Evolutionary conservation across 108 stramenopile genomes (phyloP), one percentile per base, ranked within the genome.

Genomic region (Cyclotella cryptica): DNA sequence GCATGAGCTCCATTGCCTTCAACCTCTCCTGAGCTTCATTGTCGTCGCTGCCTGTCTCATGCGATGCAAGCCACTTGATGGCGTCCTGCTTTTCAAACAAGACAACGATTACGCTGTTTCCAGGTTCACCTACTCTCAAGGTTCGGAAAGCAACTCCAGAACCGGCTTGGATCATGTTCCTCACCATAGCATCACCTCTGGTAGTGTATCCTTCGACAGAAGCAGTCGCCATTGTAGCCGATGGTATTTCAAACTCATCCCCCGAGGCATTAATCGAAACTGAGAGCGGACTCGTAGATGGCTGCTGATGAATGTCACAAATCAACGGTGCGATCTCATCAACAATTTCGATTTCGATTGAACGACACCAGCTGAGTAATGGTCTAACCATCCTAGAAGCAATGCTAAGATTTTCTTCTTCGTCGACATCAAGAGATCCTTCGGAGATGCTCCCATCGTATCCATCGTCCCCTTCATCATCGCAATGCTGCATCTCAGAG

Each of bases 121-220:
- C 89, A 22, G 86, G 90, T 69, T 95, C 94, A 27, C 88, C 92
- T 9, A 95, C 86, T 60, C 90, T 78, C 3, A 95, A 72, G 12
- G 94, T 95, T 46, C 90, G 76, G 72, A 95, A 95, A 54, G 89
- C 89, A 21, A 95, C 94, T 22, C 94, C 94, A 2, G 94, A 95
- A 52, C 75, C 86, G 28, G 87, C 84, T 49, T 95, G 88, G 44
- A 95, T 95, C 90, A 93, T 89, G 57, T 63, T 66, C 15, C 90
- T 70, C 30, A 95, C 81, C 41, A 90, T 82, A 14, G 82, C 68
- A 77, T 95, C 94, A 13, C 94, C 94, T 15, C 81, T 66, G 24
- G 77, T 81, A 19, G 54, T 40, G 13, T 41, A 49, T 43, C 53
- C 71, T 79, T 70, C 78, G 9, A 64, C 75, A 40, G 75, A 18